Evolutionary conservation across 805 yeast genomes (phyloP), one percentile per base, ranked within the genome.

Genomic region (Barnettozyma vustinii): DNA sequence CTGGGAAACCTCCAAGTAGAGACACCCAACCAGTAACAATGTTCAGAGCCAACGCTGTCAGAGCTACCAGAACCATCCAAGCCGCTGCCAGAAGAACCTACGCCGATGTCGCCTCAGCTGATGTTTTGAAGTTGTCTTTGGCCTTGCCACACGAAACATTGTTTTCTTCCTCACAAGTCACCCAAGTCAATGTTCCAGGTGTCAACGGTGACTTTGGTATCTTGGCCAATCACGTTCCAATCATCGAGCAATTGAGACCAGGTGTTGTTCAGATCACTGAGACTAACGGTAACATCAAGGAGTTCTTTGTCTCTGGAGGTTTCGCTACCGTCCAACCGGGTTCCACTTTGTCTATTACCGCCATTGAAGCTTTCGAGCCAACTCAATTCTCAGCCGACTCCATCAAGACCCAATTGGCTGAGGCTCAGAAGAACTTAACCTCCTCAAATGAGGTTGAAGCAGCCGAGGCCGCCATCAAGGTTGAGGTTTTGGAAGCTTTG

Each of bases 251-350:
- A 79, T 83, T 94, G 69, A 80, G 83, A 66, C 96, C 99, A 61
- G 99, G 99, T 71, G 79, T 94, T 54, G 85, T 94, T 63, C 97
- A 91, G 72, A 82, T 94, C 66, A 84, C 88, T 58, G 92, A 88
- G 71, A 70, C 85, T 49, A 76, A 79, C 52, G 86, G 86, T 62
- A 70, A 85, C 56, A 74, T 80, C 67, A 76, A 80, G 71, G 88
- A 87, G 72, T 92, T 71, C 77, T 94, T 92, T 62, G 90, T 92
- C 58, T 81, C 95, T 54, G 98, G 98, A 58, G 99, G 99, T 60
- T 87, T 92, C 64, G 98, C 97, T 52, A 81, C 96, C 50, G 96
- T 94, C 57, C 91, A 87, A 70, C 97, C 97, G 72, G 95, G 88
- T 65, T 90, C 96, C 59, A 79, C 84, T 61, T 78, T 94, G 68